A percentile compares a stretch with the other conserved stretches of the same genome.
These are phyloP conservation scores for Sisymbrium altissimum DNA, from an alignment of 345 rosid genomes.

Conservation along the genomic window DNA sequence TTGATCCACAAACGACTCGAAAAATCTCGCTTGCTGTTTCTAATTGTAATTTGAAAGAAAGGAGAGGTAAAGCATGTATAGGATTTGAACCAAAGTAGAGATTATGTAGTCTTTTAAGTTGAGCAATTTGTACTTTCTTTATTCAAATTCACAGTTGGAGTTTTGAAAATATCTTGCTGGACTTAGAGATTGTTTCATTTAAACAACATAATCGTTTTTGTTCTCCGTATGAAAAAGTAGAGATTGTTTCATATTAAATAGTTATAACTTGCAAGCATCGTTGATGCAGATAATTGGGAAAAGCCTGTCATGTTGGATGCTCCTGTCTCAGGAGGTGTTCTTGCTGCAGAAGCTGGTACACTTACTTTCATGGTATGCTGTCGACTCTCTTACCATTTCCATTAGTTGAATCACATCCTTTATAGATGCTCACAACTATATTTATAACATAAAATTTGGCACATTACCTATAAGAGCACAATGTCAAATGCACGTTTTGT, in stretches of 20 bases:
- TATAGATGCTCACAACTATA: background rate
- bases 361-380: conserved; percentile 84
- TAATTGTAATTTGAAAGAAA: conserved; percentile 49
- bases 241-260: conserved; percentile 6
- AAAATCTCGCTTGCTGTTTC: conserved; percentile 61
- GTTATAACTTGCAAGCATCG: background rate
- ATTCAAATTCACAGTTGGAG: background rate
- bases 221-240: background rate
- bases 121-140: background rate
- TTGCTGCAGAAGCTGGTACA: conserved; percentile 83
- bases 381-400: background rate
- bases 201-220: background rate
- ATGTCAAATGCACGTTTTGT: conserved; percentile 9
- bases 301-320: conserved; percentile 92
- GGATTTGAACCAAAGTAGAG: background rate
- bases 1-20: conserved; percentile 87
- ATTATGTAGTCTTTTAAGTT: background rate
- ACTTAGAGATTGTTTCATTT: conserved; percentile 3
- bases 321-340: conserved; percentile 96
- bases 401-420: background rate
- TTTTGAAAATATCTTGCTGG: background rate
- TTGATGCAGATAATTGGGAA: conserved; percentile 48
- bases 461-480: background rate
- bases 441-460: background rate
- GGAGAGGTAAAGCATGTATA: conserved; percentile 47